These are phyloP conservation scores for Uronychia binucleata DNA, from an alignment of 73 alveolate genomes.

Conservation along the genomic window DNA sequence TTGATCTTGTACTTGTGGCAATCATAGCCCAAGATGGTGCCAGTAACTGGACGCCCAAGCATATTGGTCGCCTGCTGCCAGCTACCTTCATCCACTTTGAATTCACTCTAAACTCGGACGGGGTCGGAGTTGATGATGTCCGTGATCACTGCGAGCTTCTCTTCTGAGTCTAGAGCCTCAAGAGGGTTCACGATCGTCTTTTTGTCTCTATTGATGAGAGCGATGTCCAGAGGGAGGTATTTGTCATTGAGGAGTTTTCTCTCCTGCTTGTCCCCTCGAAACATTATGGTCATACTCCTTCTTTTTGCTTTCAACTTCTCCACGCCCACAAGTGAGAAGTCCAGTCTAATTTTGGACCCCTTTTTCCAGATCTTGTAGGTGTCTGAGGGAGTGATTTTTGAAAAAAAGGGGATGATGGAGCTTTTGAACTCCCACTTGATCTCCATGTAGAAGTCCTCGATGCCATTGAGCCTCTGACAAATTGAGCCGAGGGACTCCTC, in stretches of 20 bases:
- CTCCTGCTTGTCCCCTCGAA: constrained; percentile 52
- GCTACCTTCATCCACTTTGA: constrained; percentile 57
- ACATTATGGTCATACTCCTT: constrained; percentile 74
- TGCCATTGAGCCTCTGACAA: constrained; percentile 31
- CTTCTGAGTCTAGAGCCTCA: constrained; percentile 88
- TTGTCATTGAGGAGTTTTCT: constrained; percentile 46
- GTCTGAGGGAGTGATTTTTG: constrained; percentile 84
- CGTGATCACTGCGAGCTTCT: constrained; percentile 72
- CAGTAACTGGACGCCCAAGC: constrained; percentile 52
- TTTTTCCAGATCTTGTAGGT: constrained; percentile 82
- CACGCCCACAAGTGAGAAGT: constrained; percentile 80
- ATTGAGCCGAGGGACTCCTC: constrained; percentile 41
- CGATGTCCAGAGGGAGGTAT: constrained; percentile 44
- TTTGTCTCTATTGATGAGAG: constrained; percentile 62
- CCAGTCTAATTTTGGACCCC: constrained; percentile 76
- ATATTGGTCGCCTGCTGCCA: constrained; percentile 54
- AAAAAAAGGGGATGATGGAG: constrained; percentile 76
- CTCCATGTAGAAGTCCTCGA: constrained; percentile 86
- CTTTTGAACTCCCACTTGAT: constrained; percentile 88
- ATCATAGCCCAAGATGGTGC: constrained; percentile 40
- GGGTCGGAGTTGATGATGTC: constrained; percentile 88
- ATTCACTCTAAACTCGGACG: constrained; percentile 57
- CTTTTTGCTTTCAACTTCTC: constrained; percentile 73
- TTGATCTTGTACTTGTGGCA: constrained; percentile 69
- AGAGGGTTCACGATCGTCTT: constrained; percentile 73